These are phyloP conservation scores for Golovinomyces cichoracearum DNA, from an alignment of 2,329 filamentous ascomycete genomes.

Conservation along the genomic window DNA sequence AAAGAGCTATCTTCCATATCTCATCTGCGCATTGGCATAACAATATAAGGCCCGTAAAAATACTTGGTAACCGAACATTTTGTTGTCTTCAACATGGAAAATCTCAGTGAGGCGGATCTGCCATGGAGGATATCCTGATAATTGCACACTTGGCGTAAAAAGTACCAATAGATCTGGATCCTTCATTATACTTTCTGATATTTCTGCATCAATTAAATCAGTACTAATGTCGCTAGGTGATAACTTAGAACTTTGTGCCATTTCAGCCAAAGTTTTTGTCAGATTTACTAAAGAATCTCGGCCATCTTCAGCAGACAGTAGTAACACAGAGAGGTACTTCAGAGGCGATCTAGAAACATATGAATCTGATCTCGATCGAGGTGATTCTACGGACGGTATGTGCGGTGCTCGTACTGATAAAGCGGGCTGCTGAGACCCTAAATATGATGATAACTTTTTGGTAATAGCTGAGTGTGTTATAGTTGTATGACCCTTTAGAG, in stretches of 20 bases:
- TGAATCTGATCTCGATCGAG: constrained; percentile 20
- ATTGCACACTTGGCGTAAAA: constrained; percentile 58
- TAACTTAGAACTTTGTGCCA: constrained; percentile 77
- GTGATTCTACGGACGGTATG: constrained; percentile 29
- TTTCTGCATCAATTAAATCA: constrained; percentile 71
- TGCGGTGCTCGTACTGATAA: constrained; percentile 51
- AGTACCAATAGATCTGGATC: constrained; percentile 78
- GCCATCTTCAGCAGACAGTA: constrained; percentile 71
- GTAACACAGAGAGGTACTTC: constrained; percentile 33
- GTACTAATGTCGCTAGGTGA: constrained; percentile 54
- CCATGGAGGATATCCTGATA: constrained; percentile 90
- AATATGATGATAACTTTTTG: constrained; percentile 64
- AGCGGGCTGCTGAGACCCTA: constrained; percentile 46
- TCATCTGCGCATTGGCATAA: constrained; percentile 70
- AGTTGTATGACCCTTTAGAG: constrained; percentile 73
- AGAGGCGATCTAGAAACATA: constrained; percentile 15
- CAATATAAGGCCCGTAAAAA: constrained; percentile 67
- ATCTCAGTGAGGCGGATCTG: constrained; percentile 88
- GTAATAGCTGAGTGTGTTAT: constrained; percentile 56
- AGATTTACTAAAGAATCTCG: constrained; percentile 85
- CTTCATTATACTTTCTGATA: constrained; percentile 51
- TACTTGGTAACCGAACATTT: constrained; percentile 75
- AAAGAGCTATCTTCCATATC: constrained; percentile 24
- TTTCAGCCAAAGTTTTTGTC: constrained; percentile 77
- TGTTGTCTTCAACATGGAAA: constrained; percentile 50